Evolutionary conservation across 257 asterid genomes (phyloP).

Genomic region (Primulina huaijiensis): DNA sequence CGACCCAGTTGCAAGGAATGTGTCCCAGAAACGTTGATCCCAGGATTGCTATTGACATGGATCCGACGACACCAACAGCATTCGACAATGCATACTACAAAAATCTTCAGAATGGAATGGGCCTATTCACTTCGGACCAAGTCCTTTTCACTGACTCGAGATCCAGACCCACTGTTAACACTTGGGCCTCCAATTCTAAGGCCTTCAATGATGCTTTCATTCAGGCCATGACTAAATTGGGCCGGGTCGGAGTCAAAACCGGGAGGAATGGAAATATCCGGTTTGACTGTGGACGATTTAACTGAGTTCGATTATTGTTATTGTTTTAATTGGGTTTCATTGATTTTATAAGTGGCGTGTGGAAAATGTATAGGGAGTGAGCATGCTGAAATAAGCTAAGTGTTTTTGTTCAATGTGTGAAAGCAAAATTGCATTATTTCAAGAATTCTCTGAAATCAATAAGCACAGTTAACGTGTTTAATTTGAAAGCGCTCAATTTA

Average conservation of each 20-base stretch:
- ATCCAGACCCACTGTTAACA: constrained; percentile 15
- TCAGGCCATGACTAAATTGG: constrained; percentile 23
- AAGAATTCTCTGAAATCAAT: not conserved
- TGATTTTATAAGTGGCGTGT: too few species aligned
- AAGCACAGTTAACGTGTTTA: too few species aligned
- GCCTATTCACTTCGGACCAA: constrained; percentile 27
- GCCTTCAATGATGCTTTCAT: constrained; percentile 17
- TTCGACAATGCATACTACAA: constrained; percentile 67
- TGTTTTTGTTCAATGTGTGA: not conserved
- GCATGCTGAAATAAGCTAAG: not conserved
- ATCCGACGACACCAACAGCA: constrained; percentile 59
- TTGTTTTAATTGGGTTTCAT: too few species aligned
- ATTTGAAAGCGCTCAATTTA: not conserved
- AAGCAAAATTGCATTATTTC: not conserved
- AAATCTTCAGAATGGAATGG: constrained; percentile 11
- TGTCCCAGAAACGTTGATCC: constrained; percentile 71
- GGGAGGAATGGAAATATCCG: constrained; percentile 23
- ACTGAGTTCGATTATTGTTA: too few species aligned
- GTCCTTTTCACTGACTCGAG: constrained; percentile 19
- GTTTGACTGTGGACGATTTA: constrained; percentile 18
- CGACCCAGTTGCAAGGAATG: constrained; percentile 41
- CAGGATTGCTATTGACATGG: constrained; percentile 65
- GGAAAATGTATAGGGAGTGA: not conserved
- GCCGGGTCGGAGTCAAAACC: constrained; percentile 23
- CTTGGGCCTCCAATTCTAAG: constrained; percentile 15